These are phyloP conservation scores for Urtica urens DNA, from an alignment of 306 rosid species.

Conservation along the genomic window DNA sequence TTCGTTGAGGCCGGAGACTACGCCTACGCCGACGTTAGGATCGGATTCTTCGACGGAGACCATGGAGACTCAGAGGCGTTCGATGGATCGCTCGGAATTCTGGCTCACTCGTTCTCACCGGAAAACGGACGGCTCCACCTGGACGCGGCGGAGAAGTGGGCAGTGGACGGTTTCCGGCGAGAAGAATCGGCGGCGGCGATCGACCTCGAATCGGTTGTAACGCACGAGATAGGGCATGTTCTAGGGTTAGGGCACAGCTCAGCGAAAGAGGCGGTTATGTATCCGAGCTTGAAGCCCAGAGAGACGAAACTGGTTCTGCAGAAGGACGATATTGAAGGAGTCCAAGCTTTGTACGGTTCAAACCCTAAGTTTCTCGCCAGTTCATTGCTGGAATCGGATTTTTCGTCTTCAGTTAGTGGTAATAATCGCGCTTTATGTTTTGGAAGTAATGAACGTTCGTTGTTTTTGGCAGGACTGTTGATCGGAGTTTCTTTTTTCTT, in stretches of 20 bases:
- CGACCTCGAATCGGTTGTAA: slow-evolving; percentile 75
- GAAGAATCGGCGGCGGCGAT: slow-evolving; percentile 54
- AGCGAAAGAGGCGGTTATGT: slow-evolving; percentile 64
- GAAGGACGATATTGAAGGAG: slow-evolving; percentile 57
- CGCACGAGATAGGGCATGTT: slow-evolving; percentile 84
- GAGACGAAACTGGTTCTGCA: slow-evolving; percentile 49
- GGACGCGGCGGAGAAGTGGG: slow-evolving; percentile 80
- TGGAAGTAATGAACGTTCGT: no score
- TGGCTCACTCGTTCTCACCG: slow-evolving; percentile 79
- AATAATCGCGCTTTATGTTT: no score
- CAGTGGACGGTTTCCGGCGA: slow-evolving; percentile 34
- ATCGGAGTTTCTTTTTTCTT: no score
- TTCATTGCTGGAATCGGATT: slow-evolving; percentile 44
- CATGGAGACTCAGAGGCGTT: slow-evolving; percentile 82
- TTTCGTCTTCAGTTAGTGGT: no score
- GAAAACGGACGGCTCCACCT: slow-evolving; percentile 73
- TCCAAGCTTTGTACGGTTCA: slow-evolving; percentile 67
- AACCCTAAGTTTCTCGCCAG: slow-evolving; percentile 46
- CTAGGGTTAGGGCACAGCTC: slow-evolving; percentile 65
- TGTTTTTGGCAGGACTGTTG: no score
- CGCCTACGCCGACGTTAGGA: slow-evolving; percentile 38
- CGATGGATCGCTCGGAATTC: slow-evolving; percentile 66
- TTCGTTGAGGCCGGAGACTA: slow-evolving; percentile 41
- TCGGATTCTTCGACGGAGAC: slow-evolving; percentile 64
- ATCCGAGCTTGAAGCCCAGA: slow-evolving; percentile 65